A percentile compares a stretch with the other conserved stretches of the same genome.
Evolutionary conservation across 179 eudicot species (phyloP).

Genomic region (Heliamphora pulchella): DNA sequence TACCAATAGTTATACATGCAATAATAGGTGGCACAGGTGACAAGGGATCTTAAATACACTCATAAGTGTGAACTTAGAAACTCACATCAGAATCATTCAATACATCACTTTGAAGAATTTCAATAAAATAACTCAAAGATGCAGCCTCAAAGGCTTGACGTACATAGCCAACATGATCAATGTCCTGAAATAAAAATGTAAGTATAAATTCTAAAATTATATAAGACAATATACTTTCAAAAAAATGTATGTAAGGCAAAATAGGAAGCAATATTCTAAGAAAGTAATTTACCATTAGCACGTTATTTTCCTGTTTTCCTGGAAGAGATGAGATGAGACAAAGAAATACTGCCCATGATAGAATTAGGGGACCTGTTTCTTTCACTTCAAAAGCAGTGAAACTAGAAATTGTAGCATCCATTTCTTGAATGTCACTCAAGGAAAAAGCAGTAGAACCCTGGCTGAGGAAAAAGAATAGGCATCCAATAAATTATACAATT

Average conservation of each 20-base stretch:
- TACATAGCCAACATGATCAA: slow-evolving; percentile 83
- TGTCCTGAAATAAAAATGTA: slow-evolving; percentile 45
- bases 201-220: too few species aligned
- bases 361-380: slow-evolving; percentile 80
- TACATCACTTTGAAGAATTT: slow-evolving; percentile 68
- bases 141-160: slow-evolving; percentile 87
- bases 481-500: not conserved
- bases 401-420: slow-evolving; percentile 67
- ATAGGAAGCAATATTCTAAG: not conserved
- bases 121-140: slow-evolving; percentile 59
- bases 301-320: slow-evolving; percentile 43
- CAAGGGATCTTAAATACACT: slow-evolving; percentile 8
- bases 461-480: slow-evolving; percentile 34
- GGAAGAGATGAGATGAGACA: slow-evolving; percentile 81
- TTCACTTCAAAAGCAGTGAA: slow-evolving; percentile 53
- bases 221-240: not conserved
- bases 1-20: not conserved
- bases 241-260: not conserved
- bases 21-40: not conserved
- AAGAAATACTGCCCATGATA: slow-evolving; percentile 91
- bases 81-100: slow-evolving; percentile 82
- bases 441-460: slow-evolving; percentile 59
- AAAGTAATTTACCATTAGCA: slow-evolving; percentile 44
- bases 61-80: slow-evolving; percentile 15
- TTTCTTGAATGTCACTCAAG: slow-evolving; percentile 56